Percentiles rank a stretch among this genome's conserved stretches.
Evolutionary conservation across 306 rosid species (phyloP).

Genomic region (Lotus japonicus): DNA sequence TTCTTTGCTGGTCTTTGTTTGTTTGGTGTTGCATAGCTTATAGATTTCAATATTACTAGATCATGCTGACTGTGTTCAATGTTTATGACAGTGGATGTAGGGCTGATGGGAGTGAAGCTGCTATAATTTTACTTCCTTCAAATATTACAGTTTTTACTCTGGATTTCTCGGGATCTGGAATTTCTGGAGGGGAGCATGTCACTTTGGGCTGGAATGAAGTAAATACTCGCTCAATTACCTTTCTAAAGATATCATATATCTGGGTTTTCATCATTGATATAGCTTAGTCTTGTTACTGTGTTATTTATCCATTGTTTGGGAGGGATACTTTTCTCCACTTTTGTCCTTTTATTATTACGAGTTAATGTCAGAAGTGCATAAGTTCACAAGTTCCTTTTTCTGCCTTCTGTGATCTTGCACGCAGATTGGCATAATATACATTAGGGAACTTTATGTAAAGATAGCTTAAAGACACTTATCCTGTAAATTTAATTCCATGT

Average conservation of each 20-base stretch:
- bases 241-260: slow-evolving; percentile 8
- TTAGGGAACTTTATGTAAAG: background rate
- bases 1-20: slow-evolving; percentile 1
- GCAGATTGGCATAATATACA: background rate
- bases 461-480: slow-evolving; percentile 17
- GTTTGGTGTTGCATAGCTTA: slow-evolving; percentile 2
- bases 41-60: slow-evolving; percentile 5
- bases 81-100: slow-evolving; percentile 83
- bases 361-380: background rate
- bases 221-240: slow-evolving; percentile 25
- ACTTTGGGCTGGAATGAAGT: slow-evolving; percentile 97
- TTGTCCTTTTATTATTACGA: no score
- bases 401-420: background rate
- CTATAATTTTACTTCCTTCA: slow-evolving; percentile 89
- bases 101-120: slow-evolving; percentile 99
- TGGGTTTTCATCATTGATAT: slow-evolving; percentile 10
- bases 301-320: background rate
- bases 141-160: slow-evolving; percentile 90
- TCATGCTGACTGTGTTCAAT: slow-evolving; percentile 32
- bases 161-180: slow-evolving; percentile 97
- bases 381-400: background rate
- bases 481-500: background rate
- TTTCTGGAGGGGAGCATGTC: slow-evolving; percentile 97
- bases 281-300: background rate
- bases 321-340: background rate